These are phyloP conservation scores for Candida lessepsii DNA, from an alignment of 805 yeast genomes.

Conservation along the genomic window DNA sequence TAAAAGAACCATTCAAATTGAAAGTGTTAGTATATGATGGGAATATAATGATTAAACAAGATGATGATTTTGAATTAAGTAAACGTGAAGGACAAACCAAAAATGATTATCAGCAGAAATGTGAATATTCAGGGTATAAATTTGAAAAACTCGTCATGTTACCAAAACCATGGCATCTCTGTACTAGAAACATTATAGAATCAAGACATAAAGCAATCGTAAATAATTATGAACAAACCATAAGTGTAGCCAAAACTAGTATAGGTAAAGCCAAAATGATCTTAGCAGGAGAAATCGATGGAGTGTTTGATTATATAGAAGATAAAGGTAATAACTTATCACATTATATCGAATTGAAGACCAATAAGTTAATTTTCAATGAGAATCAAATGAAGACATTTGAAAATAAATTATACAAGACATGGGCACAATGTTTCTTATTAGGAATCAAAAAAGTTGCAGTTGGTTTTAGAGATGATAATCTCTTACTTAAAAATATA, in stretches of 20 bases:
- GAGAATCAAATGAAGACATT: conserved; percentile 61
- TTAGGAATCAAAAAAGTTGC: conserved; percentile 79
- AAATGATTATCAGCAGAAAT: conserved; percentile 32
- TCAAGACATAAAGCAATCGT: conserved; percentile 58
- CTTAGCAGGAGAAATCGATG: conserved; percentile 89
- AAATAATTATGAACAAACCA: conserved; percentile 72
- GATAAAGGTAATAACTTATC: conserved; percentile 45
- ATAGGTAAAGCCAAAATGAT: conserved; percentile 69
- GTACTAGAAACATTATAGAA: conserved; percentile 66
- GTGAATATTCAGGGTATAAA: conserved; percentile 73
- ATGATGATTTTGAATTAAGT: conserved; percentile 37
- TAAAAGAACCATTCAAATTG: conserved; percentile 54
- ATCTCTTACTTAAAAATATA: conserved; percentile 58
- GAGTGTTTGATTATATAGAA: conserved; percentile 75
- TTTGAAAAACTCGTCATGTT: conserved; percentile 80
- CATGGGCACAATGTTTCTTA: conserved; percentile 94
- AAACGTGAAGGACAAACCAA: conserved; percentile 23
- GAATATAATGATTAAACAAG: conserved; percentile 61
- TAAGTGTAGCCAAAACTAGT: conserved; percentile 80
- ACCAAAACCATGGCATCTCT: conserved; percentile 70
- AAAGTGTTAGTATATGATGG: conserved; percentile 74
- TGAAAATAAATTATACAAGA: conserved; percentile 70
- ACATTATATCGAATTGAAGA: conserved; percentile 86
- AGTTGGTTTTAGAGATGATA: conserved; percentile 84
- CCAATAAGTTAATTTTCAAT: conserved; percentile 54